Evolutionary conservation across 768 basidiomycete genomes (phyloP).

Genomic region (Leucocoprinus sp.): DNA sequence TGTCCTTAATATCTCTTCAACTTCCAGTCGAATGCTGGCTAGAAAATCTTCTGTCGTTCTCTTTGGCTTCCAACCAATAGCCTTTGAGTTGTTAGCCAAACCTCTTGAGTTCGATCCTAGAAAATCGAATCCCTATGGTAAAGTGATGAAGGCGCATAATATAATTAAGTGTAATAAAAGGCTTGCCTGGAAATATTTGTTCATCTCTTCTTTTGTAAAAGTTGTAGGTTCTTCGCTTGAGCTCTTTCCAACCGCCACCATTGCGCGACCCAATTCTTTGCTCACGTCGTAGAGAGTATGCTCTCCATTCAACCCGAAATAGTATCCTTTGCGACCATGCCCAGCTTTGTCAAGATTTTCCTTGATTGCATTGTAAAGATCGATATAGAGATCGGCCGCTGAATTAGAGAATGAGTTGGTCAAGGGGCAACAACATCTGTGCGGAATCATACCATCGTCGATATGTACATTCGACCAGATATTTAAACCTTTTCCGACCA

Average conservation of each 20-base stretch:
- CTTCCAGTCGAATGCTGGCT: conserved; percentile 37
- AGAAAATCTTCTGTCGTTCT: conserved; percentile 42
- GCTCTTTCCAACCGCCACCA: conserved; percentile 30
- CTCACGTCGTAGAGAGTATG: conserved; percentile 28
- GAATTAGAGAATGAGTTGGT: background rate
- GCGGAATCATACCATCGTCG: conserved; percentile 31
- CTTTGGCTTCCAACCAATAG: conserved; percentile 46
- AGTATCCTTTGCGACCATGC: conserved; percentile 38
- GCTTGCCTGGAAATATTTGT: conserved; percentile 27
- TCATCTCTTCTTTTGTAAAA: conserved; percentile 39
- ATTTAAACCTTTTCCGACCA: conserved; percentile 46
- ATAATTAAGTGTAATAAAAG: background rate
- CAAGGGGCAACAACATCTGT: background rate
- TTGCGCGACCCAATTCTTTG: conserved; percentile 28
- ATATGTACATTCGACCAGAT: conserved; percentile 49
- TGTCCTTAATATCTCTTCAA: conserved; percentile 18
- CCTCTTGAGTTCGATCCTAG: conserved; percentile 32
- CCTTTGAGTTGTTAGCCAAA: conserved; percentile 30
- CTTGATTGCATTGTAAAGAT: conserved; percentile 31
- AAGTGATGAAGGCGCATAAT: background rate
- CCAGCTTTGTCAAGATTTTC: conserved; percentile 21
- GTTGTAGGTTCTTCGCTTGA: conserved; percentile 31
- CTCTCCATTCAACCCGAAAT: conserved; percentile 44
- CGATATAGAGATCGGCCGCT: conserved; percentile 37
- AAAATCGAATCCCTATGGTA: conserved; percentile 9